phyloP scores from a whole-genome alignment of 805 yeast genomes.

The Saccharomyces eubayanus region DNA sequence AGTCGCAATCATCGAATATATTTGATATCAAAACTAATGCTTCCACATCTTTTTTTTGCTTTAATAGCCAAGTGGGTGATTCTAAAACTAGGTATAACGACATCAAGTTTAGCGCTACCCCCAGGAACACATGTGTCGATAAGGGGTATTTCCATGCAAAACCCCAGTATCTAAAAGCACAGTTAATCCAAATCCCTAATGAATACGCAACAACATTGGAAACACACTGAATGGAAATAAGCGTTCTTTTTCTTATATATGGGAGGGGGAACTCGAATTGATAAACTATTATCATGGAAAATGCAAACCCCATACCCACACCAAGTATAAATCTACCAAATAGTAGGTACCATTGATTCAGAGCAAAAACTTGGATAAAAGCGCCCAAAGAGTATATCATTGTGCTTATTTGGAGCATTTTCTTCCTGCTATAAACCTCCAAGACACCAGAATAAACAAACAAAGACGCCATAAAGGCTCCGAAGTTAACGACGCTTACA shows the following conservation, averaged over 20 bases:
- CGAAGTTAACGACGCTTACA: conserved; percentile 82
- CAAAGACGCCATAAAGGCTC: conserved; percentile 77
- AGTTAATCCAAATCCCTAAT: conserved; percentile 82
- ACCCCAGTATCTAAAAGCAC: conserved; percentile 19
- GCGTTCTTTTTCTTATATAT: conserved; percentile 64
- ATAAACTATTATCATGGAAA: conserved; percentile 80
- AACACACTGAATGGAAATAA: conserved; percentile 82
- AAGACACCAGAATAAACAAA: conserved; percentile 32
- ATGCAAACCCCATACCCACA: conserved; percentile 76
- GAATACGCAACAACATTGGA: conserved; percentile 80
- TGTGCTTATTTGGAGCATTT: background rate
- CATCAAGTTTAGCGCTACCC: conserved; percentile 13
- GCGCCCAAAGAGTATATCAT: conserved; percentile 44
- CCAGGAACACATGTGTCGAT: background rate
- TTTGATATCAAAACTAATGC: conserved; percentile 82
- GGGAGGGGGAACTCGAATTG: conserved; percentile 86
- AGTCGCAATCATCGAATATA: conserved; percentile 66
- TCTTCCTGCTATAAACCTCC: background rate
- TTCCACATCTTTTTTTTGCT: conserved; percentile 70
- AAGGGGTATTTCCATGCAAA: conserved; percentile 66
- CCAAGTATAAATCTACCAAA: conserved; percentile 74
- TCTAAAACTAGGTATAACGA: conserved; percentile 52
- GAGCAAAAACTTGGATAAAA: conserved; percentile 54
- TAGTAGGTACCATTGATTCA: conserved; percentile 48
- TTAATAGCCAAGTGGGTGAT: conserved; percentile 84